These are phyloP conservation scores for Penicillium canariense DNA, from an alignment of 495 filamentous ascomycete species.

Conservation along the genomic window DNA sequence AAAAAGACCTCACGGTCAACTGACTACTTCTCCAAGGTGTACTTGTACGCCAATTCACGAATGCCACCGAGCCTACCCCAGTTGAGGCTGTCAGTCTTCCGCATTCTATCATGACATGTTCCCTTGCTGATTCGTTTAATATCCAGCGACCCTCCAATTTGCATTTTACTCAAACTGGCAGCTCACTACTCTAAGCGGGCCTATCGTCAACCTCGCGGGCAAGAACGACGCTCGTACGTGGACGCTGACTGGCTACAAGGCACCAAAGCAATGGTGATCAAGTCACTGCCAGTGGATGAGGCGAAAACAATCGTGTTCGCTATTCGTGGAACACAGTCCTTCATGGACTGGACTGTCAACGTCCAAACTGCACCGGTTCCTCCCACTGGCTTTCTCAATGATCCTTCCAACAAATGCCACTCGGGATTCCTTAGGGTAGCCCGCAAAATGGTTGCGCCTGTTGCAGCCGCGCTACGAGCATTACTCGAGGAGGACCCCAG, in stretches of 20 bases:
- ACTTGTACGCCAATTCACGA: slow-evolving; percentile 74
- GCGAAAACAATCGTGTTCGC: slow-evolving; percentile 77
- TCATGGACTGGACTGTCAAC: slow-evolving; percentile 85
- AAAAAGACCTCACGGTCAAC: slow-evolving; percentile 11
- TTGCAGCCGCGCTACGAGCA: slow-evolving; percentile 63
- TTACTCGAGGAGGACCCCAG: slow-evolving; percentile 67
- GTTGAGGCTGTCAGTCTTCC: slow-evolving; percentile 59
- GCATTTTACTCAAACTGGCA: slow-evolving; percentile 68
- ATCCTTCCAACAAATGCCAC: slow-evolving; percentile 72
- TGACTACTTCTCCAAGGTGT: slow-evolving; percentile 73
- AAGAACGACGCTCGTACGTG: slow-evolving; percentile 62
- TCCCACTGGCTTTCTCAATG: slow-evolving; percentile 69
- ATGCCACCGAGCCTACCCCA: slow-evolving; percentile 64
- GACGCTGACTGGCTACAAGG: slow-evolving; percentile 66
- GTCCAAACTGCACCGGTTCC: slow-evolving; percentile 60
- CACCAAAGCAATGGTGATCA: slow-evolving; percentile 82
- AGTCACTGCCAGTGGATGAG: slow-evolving; percentile 70
- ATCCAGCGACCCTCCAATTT: slow-evolving; percentile 63
- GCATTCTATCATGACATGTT: too few relatives aligned
- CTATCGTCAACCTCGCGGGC: slow-evolving; percentile 59
- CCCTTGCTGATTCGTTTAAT: slow-evolving; percentile 19
- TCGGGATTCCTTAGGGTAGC: slow-evolving; percentile 74
- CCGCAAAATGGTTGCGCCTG: slow-evolving; percentile 66
- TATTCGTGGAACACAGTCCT: slow-evolving; percentile 72
- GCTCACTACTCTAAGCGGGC: slow-evolving; percentile 70